phyloP scores from a whole-genome alignment of 139 green algal species.

The Chlamydomonas sphaeroides region DNA sequence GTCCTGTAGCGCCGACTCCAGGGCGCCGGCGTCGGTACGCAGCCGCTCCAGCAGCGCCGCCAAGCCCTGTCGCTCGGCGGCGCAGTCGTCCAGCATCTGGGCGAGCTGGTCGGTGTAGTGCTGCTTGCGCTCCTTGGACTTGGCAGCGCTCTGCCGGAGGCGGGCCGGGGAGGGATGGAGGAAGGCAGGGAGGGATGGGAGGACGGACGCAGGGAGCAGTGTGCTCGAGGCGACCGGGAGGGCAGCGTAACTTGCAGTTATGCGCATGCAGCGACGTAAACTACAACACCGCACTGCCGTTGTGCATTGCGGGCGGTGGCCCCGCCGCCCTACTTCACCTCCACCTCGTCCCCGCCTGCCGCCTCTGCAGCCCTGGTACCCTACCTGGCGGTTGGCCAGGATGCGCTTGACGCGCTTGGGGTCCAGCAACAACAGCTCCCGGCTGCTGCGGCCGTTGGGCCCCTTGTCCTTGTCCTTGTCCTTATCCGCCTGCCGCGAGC shows the following conservation, averaged over 20 bases:
- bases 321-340: too few species aligned
- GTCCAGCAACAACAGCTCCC: slow-evolving; percentile 61
- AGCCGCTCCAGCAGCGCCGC: slow-evolving; percentile 1
- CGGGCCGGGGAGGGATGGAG: background rate
- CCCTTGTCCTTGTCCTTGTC: background rate
- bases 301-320: too few species aligned
- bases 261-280: too few species aligned
- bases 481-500: background rate
- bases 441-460: slow-evolving; percentile 7
- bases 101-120: slow-evolving; percentile 65
- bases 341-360: too few species aligned
- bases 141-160: slow-evolving; percentile 52
- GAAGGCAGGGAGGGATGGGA: too few species aligned
- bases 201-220: background rate
- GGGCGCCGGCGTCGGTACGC: background rate
- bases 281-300: too few species aligned
- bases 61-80: background rate
- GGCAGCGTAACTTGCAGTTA: too few species aligned
- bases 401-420: slow-evolving; percentile 63
- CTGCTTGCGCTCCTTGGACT: slow-evolving; percentile 64
- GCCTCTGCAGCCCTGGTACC: too few species aligned
- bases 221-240: too few species aligned
- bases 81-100: slow-evolving; percentile 25
- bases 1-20: background rate
- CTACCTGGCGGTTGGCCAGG: slow-evolving; percentile 58